A percentile compares a stretch with the other conserved stretches of the same genome.
phyloP scores from a whole-genome alignment of 176 grass and related monocot genomes.

The Carex scoparia region DNA sequence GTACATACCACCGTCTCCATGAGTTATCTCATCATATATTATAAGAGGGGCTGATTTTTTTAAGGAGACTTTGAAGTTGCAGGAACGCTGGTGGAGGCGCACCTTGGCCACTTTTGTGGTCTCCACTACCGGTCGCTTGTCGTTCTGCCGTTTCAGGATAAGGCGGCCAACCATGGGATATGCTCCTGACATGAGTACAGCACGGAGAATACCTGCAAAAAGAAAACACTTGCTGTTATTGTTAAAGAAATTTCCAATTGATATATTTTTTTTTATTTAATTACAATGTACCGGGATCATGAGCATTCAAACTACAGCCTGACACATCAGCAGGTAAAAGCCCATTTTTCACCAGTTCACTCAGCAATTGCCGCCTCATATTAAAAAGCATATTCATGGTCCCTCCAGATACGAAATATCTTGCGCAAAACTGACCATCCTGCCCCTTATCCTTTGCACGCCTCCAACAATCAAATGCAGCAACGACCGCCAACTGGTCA shows the following conservation, averaged over 20 bases:
- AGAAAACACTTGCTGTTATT: constrained; percentile 3
- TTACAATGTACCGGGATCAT: constrained; percentile 59
- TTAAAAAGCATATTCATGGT: constrained; percentile 82
- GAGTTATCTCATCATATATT: constrained; percentile 86
- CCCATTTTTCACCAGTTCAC: constrained; percentile 70
- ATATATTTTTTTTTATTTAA: background rate
- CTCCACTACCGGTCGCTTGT: constrained; percentile 49
- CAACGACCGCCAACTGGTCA: constrained; percentile 84
- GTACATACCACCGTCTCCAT: constrained; percentile 70
- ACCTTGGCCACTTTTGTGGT: constrained; percentile 75
- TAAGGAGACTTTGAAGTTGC: constrained; percentile 55
- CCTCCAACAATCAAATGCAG: constrained; percentile 85
- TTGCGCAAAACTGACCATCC: constrained; percentile 66
- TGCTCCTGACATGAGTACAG: constrained; percentile 69
- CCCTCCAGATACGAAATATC: constrained; percentile 69
- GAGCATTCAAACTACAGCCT: constrained; percentile 71
- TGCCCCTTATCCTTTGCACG: constrained; percentile 70
- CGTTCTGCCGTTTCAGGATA: constrained; percentile 49
- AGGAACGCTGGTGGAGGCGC: constrained; percentile 81
- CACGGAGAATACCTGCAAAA: constrained; percentile 66
- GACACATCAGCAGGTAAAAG: constrained; percentile 77
- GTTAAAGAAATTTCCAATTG: background rate
- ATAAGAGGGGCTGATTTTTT: constrained; percentile 50
- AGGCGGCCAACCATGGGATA: constrained; percentile 91
- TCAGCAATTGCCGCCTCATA: constrained; percentile 85